Evolutionary conservation across 805 yeast genomes (phyloP), one percentile per base, ranked within the genome.

Genomic region (Suhomyces sp.): DNA sequence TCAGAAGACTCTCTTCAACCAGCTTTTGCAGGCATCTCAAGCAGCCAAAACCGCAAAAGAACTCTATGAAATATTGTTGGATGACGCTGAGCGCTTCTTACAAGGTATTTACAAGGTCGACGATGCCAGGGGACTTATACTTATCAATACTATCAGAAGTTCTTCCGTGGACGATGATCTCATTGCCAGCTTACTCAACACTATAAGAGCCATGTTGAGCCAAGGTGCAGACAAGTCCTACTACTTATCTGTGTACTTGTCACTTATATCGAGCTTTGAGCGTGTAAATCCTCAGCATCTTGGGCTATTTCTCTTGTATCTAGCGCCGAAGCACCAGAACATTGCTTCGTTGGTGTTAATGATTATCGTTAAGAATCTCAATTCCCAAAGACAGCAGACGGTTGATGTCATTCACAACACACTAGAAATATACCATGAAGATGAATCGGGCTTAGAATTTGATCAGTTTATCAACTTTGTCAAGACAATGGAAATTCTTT

Each of bases 401-500:
- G 38, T 49, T 1, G 65, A 58, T 10, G 55, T 56, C 13, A 58
- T 71, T 5, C 29, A 46, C 5, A 63, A 60, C 10, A 69, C 58
- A 51, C 57, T 71, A 26, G 72, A 67, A 36, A 53, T 57, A 6
- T 46, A 60, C 5, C 46, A 49, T 5, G 57, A 56, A 4, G 65
- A 61, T 15, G 24, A 19, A 51, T 54, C 19, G 59, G 29, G 22
- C 24, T 45, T 1, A 31, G 49, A 52, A 17, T 36, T n/a, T 1
- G 15, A 35, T 6, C 52, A 58, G 35, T 68, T 67, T 46, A 48
- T 64, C 23, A 65, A 63, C 47, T 60, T 63, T 15, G 54, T 63
- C 10, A 61, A 54, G 35, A 41, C 61, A 6, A 50, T 70, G 19
- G 68, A 64, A 17, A 8, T 50, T 8, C 55, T 70, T 8, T 71